A percentile compares a stretch with the other conserved stretches of the same genome.
Conservation (phyloP, 2,329 filamentous ascomycete species). For the Stemphylium vesicarium region DNA sequence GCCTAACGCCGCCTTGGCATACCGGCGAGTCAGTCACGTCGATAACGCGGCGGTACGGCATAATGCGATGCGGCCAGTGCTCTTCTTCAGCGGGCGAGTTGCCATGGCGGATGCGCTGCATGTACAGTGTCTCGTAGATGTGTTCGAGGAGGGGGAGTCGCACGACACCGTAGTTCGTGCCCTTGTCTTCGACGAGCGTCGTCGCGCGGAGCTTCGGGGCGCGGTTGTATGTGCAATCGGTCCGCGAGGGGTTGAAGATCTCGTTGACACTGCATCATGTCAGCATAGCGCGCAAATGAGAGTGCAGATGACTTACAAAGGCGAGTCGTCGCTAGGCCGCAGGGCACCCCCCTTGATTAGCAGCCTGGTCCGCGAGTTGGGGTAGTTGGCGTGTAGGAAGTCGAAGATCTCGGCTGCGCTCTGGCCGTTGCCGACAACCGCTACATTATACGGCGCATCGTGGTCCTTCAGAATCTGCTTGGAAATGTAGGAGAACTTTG, state of each 20-base stretch:
- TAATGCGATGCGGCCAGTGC: slow-evolving; percentile 82
- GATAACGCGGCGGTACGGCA: slow-evolving; percentile 70
- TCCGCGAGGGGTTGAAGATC: slow-evolving; percentile 88
- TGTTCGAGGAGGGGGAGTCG: slow-evolving; percentile 88
- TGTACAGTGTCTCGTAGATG: slow-evolving; percentile 86
- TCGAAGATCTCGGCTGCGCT: slow-evolving; percentile 95
- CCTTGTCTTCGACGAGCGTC: slow-evolving; percentile 72
- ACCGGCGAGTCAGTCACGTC: slow-evolving; percentile 61
- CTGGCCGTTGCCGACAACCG: slow-evolving; percentile 87
- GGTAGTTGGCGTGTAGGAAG: slow-evolving; percentile 82
- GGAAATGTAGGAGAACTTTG: slow-evolving; percentile 75
- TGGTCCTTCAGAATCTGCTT: slow-evolving; percentile 64
- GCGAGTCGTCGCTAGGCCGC: slow-evolving; percentile 91
- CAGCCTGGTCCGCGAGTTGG: slow-evolving; percentile 77
- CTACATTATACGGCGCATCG: slow-evolving; percentile 71
- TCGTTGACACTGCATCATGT: slow-evolving; percentile 76
- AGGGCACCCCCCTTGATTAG: slow-evolving; percentile 84
- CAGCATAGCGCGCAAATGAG: slow-evolving; percentile 23
- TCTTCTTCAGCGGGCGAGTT: slow-evolving; percentile 64
- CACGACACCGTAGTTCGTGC: slow-evolving; percentile 95
- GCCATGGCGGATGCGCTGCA: slow-evolving; percentile 74
- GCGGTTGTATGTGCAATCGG: slow-evolving; percentile 77
- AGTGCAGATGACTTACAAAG: slow-evolving; percentile 71
- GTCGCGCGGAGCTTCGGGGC: slow-evolving; percentile 66
- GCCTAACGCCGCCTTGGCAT: slow-evolving; percentile 38